Evolutionary conservation across 2,329 filamentous ascomycete species (phyloP), one percentile per base, ranked within the genome.

Genomic region (Volutella citrinella): DNA sequence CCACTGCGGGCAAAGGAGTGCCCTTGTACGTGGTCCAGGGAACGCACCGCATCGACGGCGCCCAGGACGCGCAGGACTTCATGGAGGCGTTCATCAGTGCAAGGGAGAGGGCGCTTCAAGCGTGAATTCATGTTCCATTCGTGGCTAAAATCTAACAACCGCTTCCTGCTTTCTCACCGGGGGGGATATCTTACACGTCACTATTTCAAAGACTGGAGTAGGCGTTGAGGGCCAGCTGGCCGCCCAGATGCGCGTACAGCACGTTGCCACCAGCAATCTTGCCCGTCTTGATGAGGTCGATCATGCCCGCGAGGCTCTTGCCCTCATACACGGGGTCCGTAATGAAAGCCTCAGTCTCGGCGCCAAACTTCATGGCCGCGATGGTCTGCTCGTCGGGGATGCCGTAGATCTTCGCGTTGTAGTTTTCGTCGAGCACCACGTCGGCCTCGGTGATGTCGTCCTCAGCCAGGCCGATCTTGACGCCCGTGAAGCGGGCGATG

Each of bases 241-340:
- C 83, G 10, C 83, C 83, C 16, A 86, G 56, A 60, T 87, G 83
- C 2, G 81, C 82, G 59, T 85, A 87, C 38, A 87, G 52, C 19
- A 87, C 76, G 49, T 82, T 84, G n/a, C 77, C 78, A 1, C 70
- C 70, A 5, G 61, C 58, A 38, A 87, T 78, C 55, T 81, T 76
- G 0, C 74, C 80, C 31, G 72, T 76, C 43, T 64, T 71, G 13
- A 85, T 76, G 64, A 86, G 62, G 54, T 81, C 80, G 46, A 86
- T 76, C 80, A 87, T 72, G 0, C 82, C 83, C 5, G 81, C 81
- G 56, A 87, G 62, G 47, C 78, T 84, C 72, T 87, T 87, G 2
- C 84, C 84, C 61, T 86, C 82, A 51, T 87, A 87, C 3, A 87
- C 83, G 0, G 82, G 83, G 52, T 87, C 83, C 0, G 82, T 87